Conservation (phyloP, 768 basidiomycete genomes). For the Obba rivulosa region DNA sequence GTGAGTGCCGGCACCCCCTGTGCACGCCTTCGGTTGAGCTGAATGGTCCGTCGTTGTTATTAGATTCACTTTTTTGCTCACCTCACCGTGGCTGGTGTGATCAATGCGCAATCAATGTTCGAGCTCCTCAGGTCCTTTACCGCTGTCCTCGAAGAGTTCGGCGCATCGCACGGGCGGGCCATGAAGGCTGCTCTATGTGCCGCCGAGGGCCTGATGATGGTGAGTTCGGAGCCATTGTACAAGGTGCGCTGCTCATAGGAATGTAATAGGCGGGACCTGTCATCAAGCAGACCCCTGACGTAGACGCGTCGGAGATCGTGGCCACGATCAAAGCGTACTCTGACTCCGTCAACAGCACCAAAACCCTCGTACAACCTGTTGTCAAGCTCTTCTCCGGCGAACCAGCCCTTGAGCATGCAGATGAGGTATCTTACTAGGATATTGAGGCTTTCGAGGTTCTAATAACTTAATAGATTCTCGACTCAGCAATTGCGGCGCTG, state of each 20-base stretch:
- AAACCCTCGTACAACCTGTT: constrained; percentile 63
- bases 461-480: constrained; percentile 53
- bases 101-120: constrained; percentile 75
- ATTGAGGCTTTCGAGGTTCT: too few relatives aligned
- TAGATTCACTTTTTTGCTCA: constrained; percentile 95
- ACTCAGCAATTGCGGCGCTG: constrained; percentile 60
- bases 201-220: constrained; percentile 75
- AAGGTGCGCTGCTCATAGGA: not conserved
- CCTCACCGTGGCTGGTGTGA: constrained; percentile 67
- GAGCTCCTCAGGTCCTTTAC: constrained; percentile 80
- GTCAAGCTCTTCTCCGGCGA: constrained; percentile 44
- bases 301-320: constrained; percentile 65
- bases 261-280: constrained; percentile 56
- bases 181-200: constrained; percentile 78
- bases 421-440: constrained; percentile 45
- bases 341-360: constrained; percentile 51
- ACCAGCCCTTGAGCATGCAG: constrained; percentile 41
- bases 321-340: constrained; percentile 66
- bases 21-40: too few relatives aligned
- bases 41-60: not conserved
- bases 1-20: constrained; percentile 39
- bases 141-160: constrained; percentile 84
- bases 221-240: constrained; percentile 24
- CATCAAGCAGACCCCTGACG: constrained; percentile 54
- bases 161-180: constrained; percentile 79